Evolutionary conservation across 2,329 filamentous ascomycete species (phyloP).

Genomic region (Tolypocladium ophioglossoides): DNA sequence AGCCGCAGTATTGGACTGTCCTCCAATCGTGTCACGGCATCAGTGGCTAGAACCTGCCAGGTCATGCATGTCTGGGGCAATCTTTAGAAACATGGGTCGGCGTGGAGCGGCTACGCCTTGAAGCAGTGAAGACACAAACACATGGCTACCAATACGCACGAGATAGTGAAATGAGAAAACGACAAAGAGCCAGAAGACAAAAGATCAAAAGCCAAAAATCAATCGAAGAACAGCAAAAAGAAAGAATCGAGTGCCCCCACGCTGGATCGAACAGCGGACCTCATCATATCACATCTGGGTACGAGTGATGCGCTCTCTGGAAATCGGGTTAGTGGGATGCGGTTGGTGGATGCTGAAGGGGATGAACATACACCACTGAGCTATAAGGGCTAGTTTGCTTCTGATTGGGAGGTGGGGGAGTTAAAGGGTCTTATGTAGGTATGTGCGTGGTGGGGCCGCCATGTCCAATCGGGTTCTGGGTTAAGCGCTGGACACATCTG

Average conservation of each 20-base stretch:
- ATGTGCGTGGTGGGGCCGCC: background rate
- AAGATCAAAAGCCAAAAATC: background rate
- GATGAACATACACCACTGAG: background rate
- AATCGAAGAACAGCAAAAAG: background rate
- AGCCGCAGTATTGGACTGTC: slow-evolving; percentile 3
- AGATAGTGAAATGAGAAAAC: background rate
- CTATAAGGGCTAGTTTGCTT: background rate
- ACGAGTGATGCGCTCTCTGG: slow-evolving; percentile 1
- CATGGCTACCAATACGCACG: no score
- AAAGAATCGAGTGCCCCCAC: background rate
- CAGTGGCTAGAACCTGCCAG: no score
- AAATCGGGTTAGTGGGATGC: no score
- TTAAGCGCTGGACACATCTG: no score
- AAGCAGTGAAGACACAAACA: no score
- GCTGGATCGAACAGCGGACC: slow-evolving; percentile 3
- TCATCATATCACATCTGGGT: background rate
- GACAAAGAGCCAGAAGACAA: no score
- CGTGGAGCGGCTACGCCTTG: no score
- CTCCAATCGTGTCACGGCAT: background rate
- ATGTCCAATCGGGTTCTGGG: background rate
- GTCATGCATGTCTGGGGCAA: background rate
- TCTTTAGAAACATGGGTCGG: no score
- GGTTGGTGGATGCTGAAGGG: no score
- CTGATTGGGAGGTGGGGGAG: background rate
- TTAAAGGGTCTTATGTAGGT: background rate